These are phyloP conservation scores for Blastocystis sp. DNA, from an alignment of 352 stramenopile species.

Conservation along the genomic window DNA sequence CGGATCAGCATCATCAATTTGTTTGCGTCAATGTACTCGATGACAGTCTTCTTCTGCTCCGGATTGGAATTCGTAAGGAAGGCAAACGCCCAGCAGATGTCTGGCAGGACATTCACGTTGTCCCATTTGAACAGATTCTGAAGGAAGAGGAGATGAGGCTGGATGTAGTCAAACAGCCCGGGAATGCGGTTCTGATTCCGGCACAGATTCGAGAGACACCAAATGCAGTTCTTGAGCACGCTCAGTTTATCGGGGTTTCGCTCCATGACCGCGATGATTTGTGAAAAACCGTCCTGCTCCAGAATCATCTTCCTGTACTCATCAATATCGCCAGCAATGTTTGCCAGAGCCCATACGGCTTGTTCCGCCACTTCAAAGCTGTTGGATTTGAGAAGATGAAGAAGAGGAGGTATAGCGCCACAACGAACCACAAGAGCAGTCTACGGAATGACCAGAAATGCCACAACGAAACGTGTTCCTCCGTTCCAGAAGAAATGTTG, in stretches of 20 bases:
- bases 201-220: constrained; percentile 99
- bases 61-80: constrained; percentile 97
- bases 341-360: constrained; percentile 96
- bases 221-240: constrained; percentile 77
- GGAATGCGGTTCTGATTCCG: constrained; percentile 85
- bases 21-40: constrained; percentile 18
- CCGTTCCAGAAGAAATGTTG: constrained; percentile 97
- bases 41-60: constrained; percentile 85
- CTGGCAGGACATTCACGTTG: constrained; percentile 97
- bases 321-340: constrained; percentile 97
- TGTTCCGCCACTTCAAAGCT: constrained; percentile 82
- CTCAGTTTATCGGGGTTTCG: constrained; percentile 31
- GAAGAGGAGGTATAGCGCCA: constrained; percentile 95
- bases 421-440: constrained; percentile 95
- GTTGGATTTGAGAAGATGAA: constrained; percentile 89
- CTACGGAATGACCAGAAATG: too few species aligned
- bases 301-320: constrained; percentile 67
- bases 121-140: constrained; percentile 94
- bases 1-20: constrained; percentile 80
- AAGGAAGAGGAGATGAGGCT: constrained; percentile 86
- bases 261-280: constrained; percentile 8
- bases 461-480: constrained; percentile 83
- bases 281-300: constrained; percentile 38
- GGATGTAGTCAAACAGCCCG: constrained; percentile 33
- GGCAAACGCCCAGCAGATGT: constrained; percentile 97